Evolutionary conservation across 1,284 basidiomycete genomes (phyloP).

Genomic region (Thecaphora thlaspeos): DNA sequence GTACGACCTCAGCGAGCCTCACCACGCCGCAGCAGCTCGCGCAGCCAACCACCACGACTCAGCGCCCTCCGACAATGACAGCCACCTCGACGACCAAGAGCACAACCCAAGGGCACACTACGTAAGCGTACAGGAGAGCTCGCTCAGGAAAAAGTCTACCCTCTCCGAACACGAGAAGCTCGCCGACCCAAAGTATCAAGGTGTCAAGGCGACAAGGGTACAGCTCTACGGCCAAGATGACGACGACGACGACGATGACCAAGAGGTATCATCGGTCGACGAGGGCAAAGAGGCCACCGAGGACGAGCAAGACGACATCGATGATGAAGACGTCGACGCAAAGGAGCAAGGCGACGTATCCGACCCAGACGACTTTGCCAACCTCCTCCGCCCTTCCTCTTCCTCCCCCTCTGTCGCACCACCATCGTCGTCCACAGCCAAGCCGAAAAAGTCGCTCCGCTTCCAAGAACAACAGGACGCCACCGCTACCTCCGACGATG

Average conservation of each 20-base stretch:
- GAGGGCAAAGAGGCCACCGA: constrained; percentile 13
- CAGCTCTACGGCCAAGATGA: constrained; percentile 39
- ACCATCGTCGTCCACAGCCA: neutral
- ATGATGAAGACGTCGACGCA: constrained; percentile 11
- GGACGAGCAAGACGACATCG: constrained; percentile 10
- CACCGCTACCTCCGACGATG: neutral
- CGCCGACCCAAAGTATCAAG: constrained; percentile 26
- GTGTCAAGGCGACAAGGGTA: constrained; percentile 35
- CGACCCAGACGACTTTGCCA: neutral
- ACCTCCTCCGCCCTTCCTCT: too few species aligned
- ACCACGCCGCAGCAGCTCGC: constrained; percentile 2
- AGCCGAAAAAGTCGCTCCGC: constrained; percentile 15
- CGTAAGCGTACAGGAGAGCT: constrained; percentile 34
- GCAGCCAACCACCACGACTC: constrained; percentile 13
- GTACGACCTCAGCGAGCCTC: constrained; percentile 12
- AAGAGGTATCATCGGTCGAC: constrained; percentile 7
- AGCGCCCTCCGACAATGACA: constrained; percentile 10
- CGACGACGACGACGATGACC: constrained; percentile 9
- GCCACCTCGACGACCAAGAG: constrained; percentile 15
- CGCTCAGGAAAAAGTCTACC: constrained; percentile 37
- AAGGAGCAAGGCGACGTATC: constrained; percentile 5
- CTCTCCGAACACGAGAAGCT: constrained; percentile 40
- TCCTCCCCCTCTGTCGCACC: neutral
- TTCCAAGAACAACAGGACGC: constrained; percentile 1
- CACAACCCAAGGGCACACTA: constrained; percentile 40